phyloP scores from a whole-genome alignment of 257 asterid species.

The Fraxinus excelsior region DNA sequence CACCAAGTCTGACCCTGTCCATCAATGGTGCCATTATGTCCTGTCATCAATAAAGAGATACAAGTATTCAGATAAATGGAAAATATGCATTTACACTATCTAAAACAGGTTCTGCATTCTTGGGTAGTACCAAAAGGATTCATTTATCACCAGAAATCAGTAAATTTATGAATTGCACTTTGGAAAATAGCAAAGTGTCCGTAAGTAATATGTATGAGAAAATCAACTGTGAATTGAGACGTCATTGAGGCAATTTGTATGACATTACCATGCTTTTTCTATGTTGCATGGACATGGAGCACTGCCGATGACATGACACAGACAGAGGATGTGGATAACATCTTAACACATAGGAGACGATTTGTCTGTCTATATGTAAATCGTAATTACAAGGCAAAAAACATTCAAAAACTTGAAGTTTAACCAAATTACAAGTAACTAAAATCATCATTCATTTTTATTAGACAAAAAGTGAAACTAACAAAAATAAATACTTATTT shows the following conservation, averaged over 20 bases:
- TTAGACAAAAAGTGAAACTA: neutral
- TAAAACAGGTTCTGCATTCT: neutral
- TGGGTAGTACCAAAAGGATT: neutral
- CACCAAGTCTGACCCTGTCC: slow-evolving; percentile 87
- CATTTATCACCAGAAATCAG: slow-evolving; percentile 7
- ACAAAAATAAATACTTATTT: slow-evolving; percentile 7
- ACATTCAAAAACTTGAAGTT: neutral
- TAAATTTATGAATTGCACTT: neutral
- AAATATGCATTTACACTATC: neutral
- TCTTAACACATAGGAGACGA: neutral
- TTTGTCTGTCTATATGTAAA: too few species aligned
- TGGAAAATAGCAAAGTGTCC: neutral
- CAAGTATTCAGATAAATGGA: slow-evolving; percentile 27
- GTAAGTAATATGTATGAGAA: neutral
- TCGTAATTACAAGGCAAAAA: too few species aligned
- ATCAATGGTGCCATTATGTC: slow-evolving; percentile 77
- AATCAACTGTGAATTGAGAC: neutral
- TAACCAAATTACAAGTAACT: neutral
- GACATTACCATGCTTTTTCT: too few species aligned
- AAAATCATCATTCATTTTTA: neutral
- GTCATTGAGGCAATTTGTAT: neutral
- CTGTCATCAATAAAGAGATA: slow-evolving; percentile 36
- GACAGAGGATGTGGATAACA: neutral
- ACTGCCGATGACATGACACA: neutral
- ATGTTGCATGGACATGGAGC: neutral